Conservation (phyloP, 2,329 filamentous ascomycete species). For the Fusarium acutatum region DNA sequence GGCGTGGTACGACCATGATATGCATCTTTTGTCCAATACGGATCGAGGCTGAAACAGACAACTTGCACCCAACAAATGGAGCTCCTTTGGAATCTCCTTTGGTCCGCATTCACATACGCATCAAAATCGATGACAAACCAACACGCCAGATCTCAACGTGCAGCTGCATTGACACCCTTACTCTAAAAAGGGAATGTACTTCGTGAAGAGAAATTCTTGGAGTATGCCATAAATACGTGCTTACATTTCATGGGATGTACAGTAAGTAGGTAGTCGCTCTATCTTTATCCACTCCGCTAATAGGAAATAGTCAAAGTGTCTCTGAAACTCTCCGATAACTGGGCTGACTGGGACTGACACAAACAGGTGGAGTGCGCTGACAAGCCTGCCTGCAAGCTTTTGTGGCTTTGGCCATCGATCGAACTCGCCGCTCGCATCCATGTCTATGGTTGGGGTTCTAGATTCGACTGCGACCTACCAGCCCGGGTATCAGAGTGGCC, state of each 20-base stretch:
- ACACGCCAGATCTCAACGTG: slow-evolving; percentile 21
- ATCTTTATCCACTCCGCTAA: slow-evolving; percentile 2
- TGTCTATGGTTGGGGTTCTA: slow-evolving; percentile 10
- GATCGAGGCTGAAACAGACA: slow-evolving; percentile 8
- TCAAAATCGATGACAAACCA: slow-evolving; percentile 16
- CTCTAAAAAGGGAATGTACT: slow-evolving; percentile 27
- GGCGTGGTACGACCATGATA: background rate
- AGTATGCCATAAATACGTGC: background rate
- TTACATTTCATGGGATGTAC: background rate
- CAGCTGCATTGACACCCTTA: slow-evolving; percentile 21
- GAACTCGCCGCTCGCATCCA: slow-evolving; percentile 7
- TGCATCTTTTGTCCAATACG: background rate
- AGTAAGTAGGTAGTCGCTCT: background rate
- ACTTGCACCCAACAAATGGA: background rate
- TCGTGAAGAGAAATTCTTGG: slow-evolving; percentile 6
- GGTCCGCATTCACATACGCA: background rate
- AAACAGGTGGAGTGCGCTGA: slow-evolving; percentile 19
- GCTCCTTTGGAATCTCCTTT: background rate
- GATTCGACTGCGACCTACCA: background rate
- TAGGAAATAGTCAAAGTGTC: background rate
- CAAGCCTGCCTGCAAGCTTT: background rate
- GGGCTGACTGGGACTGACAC: slow-evolving; percentile 2
- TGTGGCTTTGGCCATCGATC: background rate
- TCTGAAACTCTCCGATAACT: slow-evolving; percentile 1
- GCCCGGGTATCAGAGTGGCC: background rate